Evolutionary conservation across 1,284 basidiomycete species (phyloP).

Genomic region (Phenoliferia sp.): DNA sequence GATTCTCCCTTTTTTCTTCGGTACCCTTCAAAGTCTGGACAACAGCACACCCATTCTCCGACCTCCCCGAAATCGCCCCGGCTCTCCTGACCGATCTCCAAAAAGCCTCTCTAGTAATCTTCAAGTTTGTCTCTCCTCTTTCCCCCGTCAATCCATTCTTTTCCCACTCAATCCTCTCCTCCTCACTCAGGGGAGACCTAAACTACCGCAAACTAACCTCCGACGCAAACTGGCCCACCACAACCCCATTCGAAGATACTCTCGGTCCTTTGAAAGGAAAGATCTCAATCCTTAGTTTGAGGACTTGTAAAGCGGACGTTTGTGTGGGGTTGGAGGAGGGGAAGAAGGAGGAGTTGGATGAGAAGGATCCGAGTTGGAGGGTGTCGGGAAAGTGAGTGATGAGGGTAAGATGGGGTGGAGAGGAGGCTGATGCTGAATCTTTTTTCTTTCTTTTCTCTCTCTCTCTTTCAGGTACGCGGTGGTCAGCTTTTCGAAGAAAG

Average conservation of each 20-base stretch:
- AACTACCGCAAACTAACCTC: conserved; percentile 88
- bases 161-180: not conserved
- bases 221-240: conserved; percentile 81
- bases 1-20: too few relatives aligned
- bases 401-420: not conserved
- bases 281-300: conserved; percentile 74
- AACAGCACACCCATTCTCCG: conserved; percentile 72
- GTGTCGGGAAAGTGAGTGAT: conserved; percentile 65
- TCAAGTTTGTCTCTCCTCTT: conserved; percentile 54
- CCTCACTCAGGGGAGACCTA: conserved; percentile 62
- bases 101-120: conserved; percentile 73
- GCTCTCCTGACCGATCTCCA: conserved; percentile 58
- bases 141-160: too few relatives aligned
- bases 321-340: conserved; percentile 70
- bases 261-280: conserved; percentile 74
- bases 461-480: conserved; percentile 20
- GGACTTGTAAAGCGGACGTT: conserved; percentile 96
- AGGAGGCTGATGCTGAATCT: not conserved
- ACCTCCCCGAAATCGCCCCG: conserved; percentile 61
- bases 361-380: conserved; percentile 67
- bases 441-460: not conserved
- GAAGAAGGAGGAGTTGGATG: conserved; percentile 61
- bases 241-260: conserved; percentile 70
- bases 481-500: conserved; percentile 13
- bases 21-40: conserved; percentile 77